Conservation (phyloP, 139 green algal genomes). For the Coelastrella sp. region DNA sequence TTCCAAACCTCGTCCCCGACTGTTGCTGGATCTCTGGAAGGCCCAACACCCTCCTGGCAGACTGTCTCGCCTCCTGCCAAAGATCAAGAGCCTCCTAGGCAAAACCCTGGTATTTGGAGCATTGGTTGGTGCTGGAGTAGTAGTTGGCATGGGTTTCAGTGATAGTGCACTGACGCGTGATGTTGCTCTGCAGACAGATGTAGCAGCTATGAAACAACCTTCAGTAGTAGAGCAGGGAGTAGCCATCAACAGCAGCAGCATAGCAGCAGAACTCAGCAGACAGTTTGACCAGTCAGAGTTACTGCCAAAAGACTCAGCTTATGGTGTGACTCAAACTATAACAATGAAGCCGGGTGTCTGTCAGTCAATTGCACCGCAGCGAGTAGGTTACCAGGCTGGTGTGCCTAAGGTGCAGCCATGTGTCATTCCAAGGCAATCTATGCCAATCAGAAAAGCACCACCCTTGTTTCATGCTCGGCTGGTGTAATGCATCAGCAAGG, state of each 20-base stretch:
- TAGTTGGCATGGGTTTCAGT: background rate
- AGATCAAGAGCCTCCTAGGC: background rate
- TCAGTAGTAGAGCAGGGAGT: background rate
- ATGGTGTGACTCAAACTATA: background rate
- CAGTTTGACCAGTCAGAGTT: background rate
- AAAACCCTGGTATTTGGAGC: background rate
- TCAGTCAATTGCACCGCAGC: background rate
- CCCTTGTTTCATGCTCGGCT: background rate
- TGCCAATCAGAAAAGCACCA: background rate
- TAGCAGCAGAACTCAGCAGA: background rate
- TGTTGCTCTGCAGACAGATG: background rate
- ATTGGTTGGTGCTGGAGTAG: background rate
- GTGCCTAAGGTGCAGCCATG: background rate
- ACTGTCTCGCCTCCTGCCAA: background rate
- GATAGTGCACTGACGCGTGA: background rate
- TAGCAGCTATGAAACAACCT: background rate
- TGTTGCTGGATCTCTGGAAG: background rate
- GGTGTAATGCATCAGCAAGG: background rate
- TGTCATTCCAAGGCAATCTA: background rate
- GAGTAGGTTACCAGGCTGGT: background rate
- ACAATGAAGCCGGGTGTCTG: background rate
- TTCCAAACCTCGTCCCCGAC: background rate
- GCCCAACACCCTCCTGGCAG: constrained; percentile 1
- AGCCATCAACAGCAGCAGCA: background rate
- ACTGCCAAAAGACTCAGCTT: background rate